phyloP scores from a whole-genome alignment of 2,329 filamentous ascomycete genomes.

The Fusarium humuli region DNA sequence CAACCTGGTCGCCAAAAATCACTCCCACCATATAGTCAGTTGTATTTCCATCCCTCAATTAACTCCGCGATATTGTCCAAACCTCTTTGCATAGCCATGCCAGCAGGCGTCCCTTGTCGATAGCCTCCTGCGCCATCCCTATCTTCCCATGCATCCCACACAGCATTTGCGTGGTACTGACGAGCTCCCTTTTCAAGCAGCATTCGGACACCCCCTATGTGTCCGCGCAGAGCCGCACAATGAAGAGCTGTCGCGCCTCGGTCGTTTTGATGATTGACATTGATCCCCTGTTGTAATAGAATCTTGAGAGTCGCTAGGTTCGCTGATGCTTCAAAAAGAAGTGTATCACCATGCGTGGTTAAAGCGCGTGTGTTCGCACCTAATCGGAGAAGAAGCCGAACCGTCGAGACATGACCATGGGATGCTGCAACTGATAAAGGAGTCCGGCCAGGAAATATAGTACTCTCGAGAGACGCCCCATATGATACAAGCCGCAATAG shows the following conservation, averaged over 20 bases:
- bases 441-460: constrained; percentile 46
- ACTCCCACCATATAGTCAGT: constrained; percentile 30
- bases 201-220: constrained; percentile 40
- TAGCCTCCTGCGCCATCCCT: constrained; percentile 42
- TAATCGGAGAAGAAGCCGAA: constrained; percentile 43
- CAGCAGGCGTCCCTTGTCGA: constrained; percentile 46
- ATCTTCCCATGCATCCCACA: constrained; percentile 47
- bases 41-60: constrained; percentile 46
- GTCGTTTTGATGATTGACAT: constrained; percentile 46
- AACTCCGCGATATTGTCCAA: constrained; percentile 45
- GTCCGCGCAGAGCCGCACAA: constrained; percentile 45
- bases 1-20: constrained; percentile 17
- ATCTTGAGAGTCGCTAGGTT: constrained; percentile 45
- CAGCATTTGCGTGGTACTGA: constrained; percentile 45
- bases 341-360: constrained; percentile 45
- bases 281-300: constrained; percentile 42
- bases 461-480: constrained; percentile 44
- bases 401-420: constrained; percentile 45
- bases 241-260: constrained; percentile 46
- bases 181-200: constrained; percentile 44
- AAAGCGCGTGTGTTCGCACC: constrained; percentile 42
- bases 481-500: constrained; percentile 42
- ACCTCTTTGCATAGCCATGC: constrained; percentile 45
- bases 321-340: constrained; percentile 45
- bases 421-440: constrained; percentile 43